Base-by-base conservation (phyloP, 1,284 basidiomycete species). In the Malassezia yamatoensis region DNA sequence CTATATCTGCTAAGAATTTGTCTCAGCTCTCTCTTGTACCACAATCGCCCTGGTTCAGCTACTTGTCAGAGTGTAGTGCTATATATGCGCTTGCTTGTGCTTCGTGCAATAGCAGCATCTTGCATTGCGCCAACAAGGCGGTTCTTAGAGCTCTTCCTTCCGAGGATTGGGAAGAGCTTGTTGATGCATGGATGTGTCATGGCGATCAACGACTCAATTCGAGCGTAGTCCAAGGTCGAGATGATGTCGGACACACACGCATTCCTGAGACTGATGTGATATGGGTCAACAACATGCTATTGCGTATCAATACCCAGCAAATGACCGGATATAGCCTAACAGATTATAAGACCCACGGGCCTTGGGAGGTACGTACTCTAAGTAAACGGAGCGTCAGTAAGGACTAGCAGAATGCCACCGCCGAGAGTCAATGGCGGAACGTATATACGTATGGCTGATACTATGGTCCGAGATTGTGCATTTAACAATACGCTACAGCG, bases 101-200 rank as follows among this genome's bases (percentile, higher is more conserved):
- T 2, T 7, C 21, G 13, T 58, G 55, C n/a, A 36, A 13, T 5
- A 16, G 21, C 2, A 1, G 2, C 10, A 10, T 52, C 8, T 40
- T 39, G 5, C 20, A 32, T 10, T 49, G 51, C 44, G 6, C 38
- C 8, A 12, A 11, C 18, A 20, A 33, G 11, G 38, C 51, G n/a
- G 11, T 15, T 32, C 94, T 87, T 75, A 81, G 83, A 48, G 90
- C 94, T 66, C 78, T 98, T 7, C 91, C 91, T 1, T 90, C 87
- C 1, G 89, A 94, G 70, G 85, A 94, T 67, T 98, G 91, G 91
- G 86, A 90, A 55, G 91, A 98, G 75, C 83, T 96, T 38, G 83
- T 96, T 20, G 91, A 96, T 58, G 86, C 89, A 2, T 96, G 91
- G 91, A 91, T 98, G 87, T 96, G 91, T 70, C 93, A 96, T 76